Evolutionary conservation across 1,139 yeast species (phyloP).

Genomic region (Scheffersomyces titani): DNA sequence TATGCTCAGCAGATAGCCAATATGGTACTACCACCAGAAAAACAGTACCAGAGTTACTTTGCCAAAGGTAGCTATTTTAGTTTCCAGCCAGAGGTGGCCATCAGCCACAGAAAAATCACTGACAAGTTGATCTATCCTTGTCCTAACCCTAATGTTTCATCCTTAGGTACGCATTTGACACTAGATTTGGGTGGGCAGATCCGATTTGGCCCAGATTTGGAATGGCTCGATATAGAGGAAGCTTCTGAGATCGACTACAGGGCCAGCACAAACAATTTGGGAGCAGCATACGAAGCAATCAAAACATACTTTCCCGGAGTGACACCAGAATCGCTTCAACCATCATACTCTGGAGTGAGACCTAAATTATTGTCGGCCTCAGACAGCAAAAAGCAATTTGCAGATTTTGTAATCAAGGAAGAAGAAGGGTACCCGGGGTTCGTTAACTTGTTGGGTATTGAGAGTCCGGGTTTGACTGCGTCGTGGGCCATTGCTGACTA

Average conservation of each 20-base stretch:
- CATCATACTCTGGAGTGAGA: conserved; percentile 79
- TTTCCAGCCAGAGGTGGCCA: conserved; percentile 47
- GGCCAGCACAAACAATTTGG: conserved; percentile 50
- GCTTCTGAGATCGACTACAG: conserved; percentile 46
- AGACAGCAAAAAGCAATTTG: conserved; percentile 45
- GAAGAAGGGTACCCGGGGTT: conserved; percentile 74
- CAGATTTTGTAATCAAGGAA: conserved; percentile 71
- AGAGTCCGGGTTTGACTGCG: conserved; percentile 87
- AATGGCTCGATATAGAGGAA: conserved; percentile 59
- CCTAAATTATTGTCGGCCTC: conserved; percentile 64
- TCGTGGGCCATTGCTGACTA: conserved; percentile 80
- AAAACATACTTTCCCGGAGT: conserved; percentile 63
- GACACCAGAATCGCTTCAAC: conserved; percentile 50
- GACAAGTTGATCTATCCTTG: conserved; percentile 71
- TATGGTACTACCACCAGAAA: conserved; percentile 61
- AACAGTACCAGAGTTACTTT: conserved; percentile 60
- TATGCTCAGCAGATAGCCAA: conserved; percentile 71
- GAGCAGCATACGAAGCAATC: conserved; percentile 61
- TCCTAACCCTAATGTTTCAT: conserved; percentile 69
- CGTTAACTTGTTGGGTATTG: conserved; percentile 78
- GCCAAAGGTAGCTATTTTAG: conserved; percentile 86
- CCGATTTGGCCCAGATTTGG: conserved; percentile 86
- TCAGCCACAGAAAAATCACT: conserved; percentile 22
- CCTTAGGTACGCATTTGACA: conserved; percentile 86
- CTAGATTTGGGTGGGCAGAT: conserved; percentile 79